Conservation (phyloP, 1,139 yeast species). For the Suhomyces ambrosiae region DNA sequence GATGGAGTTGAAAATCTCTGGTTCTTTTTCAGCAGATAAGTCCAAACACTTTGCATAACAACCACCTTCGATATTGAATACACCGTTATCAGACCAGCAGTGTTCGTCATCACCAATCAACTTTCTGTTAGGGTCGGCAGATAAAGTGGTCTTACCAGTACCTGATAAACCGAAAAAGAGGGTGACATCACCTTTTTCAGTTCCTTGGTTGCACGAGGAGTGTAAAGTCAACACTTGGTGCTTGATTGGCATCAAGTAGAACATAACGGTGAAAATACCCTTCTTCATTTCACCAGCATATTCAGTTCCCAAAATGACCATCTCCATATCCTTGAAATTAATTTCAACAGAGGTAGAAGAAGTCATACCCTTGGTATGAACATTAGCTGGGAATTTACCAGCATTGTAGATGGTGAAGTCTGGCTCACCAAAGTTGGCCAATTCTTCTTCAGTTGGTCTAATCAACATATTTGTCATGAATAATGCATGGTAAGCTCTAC, state of each 20-base stretch:
- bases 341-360: slow-evolving; percentile 95
- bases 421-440: slow-evolving; percentile 90
- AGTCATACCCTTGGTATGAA: slow-evolving; percentile 96
- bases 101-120: slow-evolving; percentile 99
- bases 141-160: slow-evolving; percentile 96
- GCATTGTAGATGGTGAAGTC: slow-evolving; percentile 98
- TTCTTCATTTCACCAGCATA: slow-evolving; percentile 99
- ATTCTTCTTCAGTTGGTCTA: slow-evolving; percentile 90
- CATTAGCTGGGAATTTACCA: slow-evolving; percentile 98
- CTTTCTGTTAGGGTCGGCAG: slow-evolving; percentile 93
- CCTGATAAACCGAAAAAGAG: slow-evolving; percentile 96
- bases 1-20: slow-evolving; percentile 95
- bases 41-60: slow-evolving; percentile 98
- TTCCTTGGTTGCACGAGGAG: slow-evolving; percentile 94
- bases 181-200: slow-evolving; percentile 74
- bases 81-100: slow-evolving; percentile 99
- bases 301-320: slow-evolving; percentile 98
- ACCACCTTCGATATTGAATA: slow-evolving; percentile 99
- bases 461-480: slow-evolving; percentile 98
- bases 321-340: slow-evolving; percentile 96
- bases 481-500: slow-evolving; percentile 97
- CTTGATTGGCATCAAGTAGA: slow-evolving; percentile 95
- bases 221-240: slow-evolving; percentile 91
- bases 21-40: slow-evolving; percentile 89
- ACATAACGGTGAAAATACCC: slow-evolving; percentile 98